These are phyloP conservation scores for Spathaspora gorwiae DNA, from an alignment of 805 yeast species.

Conservation along the genomic window DNA sequence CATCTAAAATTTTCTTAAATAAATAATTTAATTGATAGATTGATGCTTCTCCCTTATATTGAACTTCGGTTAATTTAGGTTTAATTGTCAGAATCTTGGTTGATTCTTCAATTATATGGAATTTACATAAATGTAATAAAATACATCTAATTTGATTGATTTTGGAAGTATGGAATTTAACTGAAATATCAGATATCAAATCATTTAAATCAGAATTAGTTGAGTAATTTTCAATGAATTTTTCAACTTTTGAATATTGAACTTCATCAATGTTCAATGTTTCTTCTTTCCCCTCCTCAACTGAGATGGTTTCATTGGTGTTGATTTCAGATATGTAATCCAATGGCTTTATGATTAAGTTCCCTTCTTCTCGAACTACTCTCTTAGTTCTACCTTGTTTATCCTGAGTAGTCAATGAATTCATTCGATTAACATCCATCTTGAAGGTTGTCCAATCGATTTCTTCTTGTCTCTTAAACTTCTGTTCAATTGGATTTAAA, in stretches of 20 bases:
- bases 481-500: conserved; percentile 27
- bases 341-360: conserved; percentile 38
- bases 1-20: conserved; percentile 66
- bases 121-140: conserved; percentile 64
- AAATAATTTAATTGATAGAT: conserved; percentile 73
- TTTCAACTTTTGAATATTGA: conserved; percentile 23
- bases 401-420: conserved; percentile 63
- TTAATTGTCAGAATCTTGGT: conserved; percentile 33
- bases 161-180: conserved; percentile 34
- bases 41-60: conserved; percentile 50
- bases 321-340: conserved; percentile 40
- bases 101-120: conserved; percentile 42
- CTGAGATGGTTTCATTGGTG: conserved; percentile 29
- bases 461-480: conserved; percentile 26
- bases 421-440: conserved; percentile 67
- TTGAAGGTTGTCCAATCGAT: conserved; percentile 38
- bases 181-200: conserved; percentile 37
- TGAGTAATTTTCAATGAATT: conserved; percentile 28
- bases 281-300: conserved; percentile 3
- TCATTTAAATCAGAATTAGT: conserved; percentile 33
- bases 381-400: conserved; percentile 66
- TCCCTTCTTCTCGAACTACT: conserved; percentile 36
- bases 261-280: conserved; percentile 10
- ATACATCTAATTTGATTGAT: conserved; percentile 57
- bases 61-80: conserved; percentile 39